Evolutionary conservation across 257 asterid genomes (phyloP).

Genomic region (Misopates orontium): DNA sequence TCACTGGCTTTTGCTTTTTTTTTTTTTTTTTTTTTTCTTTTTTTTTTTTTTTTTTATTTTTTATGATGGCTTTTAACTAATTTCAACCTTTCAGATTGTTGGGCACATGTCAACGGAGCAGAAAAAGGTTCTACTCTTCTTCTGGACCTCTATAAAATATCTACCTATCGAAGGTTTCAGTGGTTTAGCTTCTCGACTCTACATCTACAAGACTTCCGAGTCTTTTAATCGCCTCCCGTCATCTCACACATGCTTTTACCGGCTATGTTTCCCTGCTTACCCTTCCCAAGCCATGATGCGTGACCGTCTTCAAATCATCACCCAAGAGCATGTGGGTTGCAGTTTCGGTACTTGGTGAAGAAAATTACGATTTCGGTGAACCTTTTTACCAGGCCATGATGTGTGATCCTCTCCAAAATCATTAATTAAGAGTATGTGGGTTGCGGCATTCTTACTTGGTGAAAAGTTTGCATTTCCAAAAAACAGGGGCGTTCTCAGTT

Average conservation of each 20-base stretch:
- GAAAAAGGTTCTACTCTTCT: conserved; percentile 81
- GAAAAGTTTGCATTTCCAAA: no score
- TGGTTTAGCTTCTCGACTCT: conserved; percentile 79
- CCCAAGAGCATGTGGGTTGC: conserved; percentile 92
- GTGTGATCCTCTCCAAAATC: no score
- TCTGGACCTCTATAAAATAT: conserved; percentile 94
- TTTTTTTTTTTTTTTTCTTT: not conserved
- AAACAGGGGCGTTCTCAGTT: conserved; percentile 21
- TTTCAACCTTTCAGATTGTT: conserved; percentile 51
- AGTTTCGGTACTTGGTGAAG: conserved; percentile 92
- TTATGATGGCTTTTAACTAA: not conserved
- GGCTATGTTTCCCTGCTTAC: conserved; percentile 80
- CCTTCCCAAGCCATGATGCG: conserved; percentile 47
- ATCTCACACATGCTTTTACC: conserved; percentile 93
- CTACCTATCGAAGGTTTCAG: conserved; percentile 88
- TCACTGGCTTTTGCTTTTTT: not conserved
- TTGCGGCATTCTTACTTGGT: no score
- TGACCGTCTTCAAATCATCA: conserved; percentile 60
- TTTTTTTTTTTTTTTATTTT: not conserved
- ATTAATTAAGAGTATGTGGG: no score
- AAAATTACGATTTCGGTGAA: conserved; percentile 6
- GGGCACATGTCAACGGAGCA: conserved; percentile 74
- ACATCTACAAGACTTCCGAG: conserved; percentile 61
- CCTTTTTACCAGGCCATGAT: no score
- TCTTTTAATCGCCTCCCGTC: conserved; percentile 73